phyloP scores from a whole-genome alignment of 345 rosid species.

The Turritis glabra region DNA sequence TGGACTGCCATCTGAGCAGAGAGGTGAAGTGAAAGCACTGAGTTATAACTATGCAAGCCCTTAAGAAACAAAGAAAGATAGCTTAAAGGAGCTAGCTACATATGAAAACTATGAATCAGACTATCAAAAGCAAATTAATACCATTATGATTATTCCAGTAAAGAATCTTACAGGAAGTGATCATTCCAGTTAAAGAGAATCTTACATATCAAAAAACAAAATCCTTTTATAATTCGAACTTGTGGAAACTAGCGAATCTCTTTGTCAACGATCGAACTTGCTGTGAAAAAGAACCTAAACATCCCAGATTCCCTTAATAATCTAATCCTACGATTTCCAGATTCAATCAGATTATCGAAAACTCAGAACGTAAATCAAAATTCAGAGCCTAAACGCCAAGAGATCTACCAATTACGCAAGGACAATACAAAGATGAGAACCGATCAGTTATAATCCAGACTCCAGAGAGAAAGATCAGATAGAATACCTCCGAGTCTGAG shows the following conservation, averaged over 20 bases:
- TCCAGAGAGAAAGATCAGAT: conserved; percentile 23
- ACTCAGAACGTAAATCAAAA: conserved; percentile 10
- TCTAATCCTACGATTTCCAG: conserved; percentile 1
- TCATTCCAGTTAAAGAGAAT: neutral
- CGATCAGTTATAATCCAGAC: neutral
- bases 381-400: conserved; percentile 6
- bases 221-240: neutral
- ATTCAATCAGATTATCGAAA: conserved; percentile 16
- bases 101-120: conserved; percentile 5
- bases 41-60: neutral
- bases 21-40: conserved; percentile 4
- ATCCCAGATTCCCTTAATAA: neutral
- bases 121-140: neutral
- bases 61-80: neutral
- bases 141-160: no score
- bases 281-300: neutral
- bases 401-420: conserved; percentile 22
- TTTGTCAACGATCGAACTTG: neutral
- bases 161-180: neutral
- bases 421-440: neutral
- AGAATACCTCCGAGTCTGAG: conserved; percentile 21
- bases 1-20: conserved; percentile 42
- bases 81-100: conserved; percentile 2
- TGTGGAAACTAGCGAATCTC: neutral
- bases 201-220: neutral